phyloP scores from a whole-genome alignment of 306 rosid genomes.

The Fagus crenata region DNA sequence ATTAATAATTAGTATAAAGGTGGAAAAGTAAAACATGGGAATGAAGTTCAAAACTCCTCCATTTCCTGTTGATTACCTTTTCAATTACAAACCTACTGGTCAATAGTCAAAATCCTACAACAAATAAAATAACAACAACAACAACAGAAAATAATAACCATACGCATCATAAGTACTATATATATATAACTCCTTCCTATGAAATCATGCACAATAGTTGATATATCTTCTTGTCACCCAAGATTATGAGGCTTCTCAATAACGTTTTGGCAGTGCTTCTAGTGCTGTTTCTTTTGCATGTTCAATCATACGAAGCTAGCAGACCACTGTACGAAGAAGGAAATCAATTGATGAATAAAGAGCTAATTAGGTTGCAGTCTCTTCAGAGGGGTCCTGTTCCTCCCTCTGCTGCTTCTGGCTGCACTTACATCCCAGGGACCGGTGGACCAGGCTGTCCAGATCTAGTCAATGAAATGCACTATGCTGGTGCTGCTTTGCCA shows the following conservation, averaged over 20 bases:
- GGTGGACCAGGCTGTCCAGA: conserved; percentile 64
- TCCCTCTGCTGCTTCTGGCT: conserved; percentile 58
- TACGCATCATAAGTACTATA: conserved; percentile 47
- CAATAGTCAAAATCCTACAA: conserved; percentile 39
- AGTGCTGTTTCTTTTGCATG: conserved; percentile 39
- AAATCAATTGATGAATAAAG: background rate
- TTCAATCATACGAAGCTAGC: conserved; percentile 43
- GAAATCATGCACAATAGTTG: conserved; percentile 13
- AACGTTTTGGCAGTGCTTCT: conserved; percentile 39
- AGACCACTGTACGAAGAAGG: conserved; percentile 36
- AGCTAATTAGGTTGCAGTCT: conserved; percentile 36
- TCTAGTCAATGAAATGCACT: conserved; percentile 48
- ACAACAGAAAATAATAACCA: background rate
- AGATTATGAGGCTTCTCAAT: conserved; percentile 39
- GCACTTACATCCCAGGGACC: conserved; percentile 72
- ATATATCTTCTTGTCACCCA: background rate
- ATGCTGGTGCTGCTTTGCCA: conserved; percentile 1
- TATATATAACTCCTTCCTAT: background rate
- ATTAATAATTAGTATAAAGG: conserved; percentile 16
- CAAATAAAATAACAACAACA: conserved; percentile 7
- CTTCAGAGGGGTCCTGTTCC: conserved; percentile 57
- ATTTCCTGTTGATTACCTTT: conserved; percentile 28
- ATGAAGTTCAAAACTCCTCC: conserved; percentile 19
- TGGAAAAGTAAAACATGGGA: conserved; percentile 18
- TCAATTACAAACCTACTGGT: conserved; percentile 24